phyloP scores from a whole-genome alignment of 805 yeast genomes.

The Yarrowia yakushimensis region DNA sequence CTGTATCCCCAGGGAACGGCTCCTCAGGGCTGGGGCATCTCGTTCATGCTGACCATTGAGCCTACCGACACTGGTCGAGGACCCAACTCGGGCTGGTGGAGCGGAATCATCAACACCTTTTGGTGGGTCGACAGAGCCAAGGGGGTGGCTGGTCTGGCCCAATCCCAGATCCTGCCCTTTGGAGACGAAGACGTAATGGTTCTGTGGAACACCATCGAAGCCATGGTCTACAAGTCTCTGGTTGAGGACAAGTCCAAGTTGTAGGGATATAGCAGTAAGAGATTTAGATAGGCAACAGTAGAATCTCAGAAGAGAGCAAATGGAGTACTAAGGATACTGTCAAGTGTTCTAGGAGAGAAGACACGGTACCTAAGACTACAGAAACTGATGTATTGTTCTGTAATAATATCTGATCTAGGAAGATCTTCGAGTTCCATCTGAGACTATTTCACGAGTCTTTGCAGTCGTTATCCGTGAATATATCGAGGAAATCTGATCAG shows the following conservation, averaged over 20 bases:
- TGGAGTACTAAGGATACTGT: too few species aligned
- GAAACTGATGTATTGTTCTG: too few species aligned
- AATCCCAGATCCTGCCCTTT: conserved; percentile 41
- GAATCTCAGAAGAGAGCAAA: too few species aligned
- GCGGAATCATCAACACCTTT: conserved; percentile 42
- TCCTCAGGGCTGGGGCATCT: conserved; percentile 38
- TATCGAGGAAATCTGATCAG: too few species aligned
- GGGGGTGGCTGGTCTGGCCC: conserved; percentile 40
- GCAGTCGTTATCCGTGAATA: too few species aligned
- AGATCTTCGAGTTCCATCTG: too few species aligned
- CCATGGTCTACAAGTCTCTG: not conserved
- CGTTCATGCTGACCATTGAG: conserved; percentile 32
- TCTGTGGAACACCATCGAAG: conserved; percentile 2
- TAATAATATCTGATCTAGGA: too few species aligned
- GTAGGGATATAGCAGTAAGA: too few species aligned
- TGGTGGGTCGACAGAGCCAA: conserved; percentile 45
- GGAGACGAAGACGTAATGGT: conserved; percentile 29
- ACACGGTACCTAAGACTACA: too few species aligned
- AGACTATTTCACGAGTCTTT: too few species aligned
- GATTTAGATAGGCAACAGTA: too few species aligned
- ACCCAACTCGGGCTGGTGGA: conserved; percentile 41
- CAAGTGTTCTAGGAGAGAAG: too few species aligned
- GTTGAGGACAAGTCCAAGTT: not conserved
- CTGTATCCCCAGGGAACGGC: conserved; percentile 27
- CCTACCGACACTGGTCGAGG: conserved; percentile 40